Evolutionary conservation across 2,329 filamentous ascomycete species (phyloP), one percentile per base, ranked within the genome.

Genomic region (Phialemoniopsis sp.): DNA sequence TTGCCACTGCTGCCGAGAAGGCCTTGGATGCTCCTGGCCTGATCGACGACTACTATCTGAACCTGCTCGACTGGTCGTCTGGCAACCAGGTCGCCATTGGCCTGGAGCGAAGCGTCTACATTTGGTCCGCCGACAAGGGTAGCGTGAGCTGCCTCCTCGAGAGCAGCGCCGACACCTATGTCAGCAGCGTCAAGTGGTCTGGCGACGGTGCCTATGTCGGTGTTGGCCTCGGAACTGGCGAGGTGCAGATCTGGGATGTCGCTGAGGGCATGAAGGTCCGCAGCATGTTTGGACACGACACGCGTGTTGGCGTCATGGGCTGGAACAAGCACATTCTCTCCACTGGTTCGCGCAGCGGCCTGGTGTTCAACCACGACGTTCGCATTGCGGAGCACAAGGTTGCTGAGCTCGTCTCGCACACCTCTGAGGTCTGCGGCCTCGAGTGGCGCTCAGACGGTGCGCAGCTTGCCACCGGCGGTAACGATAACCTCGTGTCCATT

Each of bases 161-260:
- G 70, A 89, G 88, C 36, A 78, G 80, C 41, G 73, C 87, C 15
- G 93, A 98, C 62, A 97, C 91, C 15, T 97, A 98, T 60, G 82
- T 98, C 56, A 94, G 90, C 70, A 96, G 90, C 50, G 91, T 98
- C 57, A 97, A 97, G 72, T 98, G 93, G 93, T 96, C 90, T 46
- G 89, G 87, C 37, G 93, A 98, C 57, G 93, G 93, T 44, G 90
- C 91, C 26, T 97, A 98, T 59, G 90, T 98, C 49, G 85, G 90
- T 48, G 90, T 97, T 51, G 93, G 93, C 45, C 85, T 98, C 37
- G 91, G 90, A 45, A 89, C 89, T 29, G 93, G 93, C 44, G 93
- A 98, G 64, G 89, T 98, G 29, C 93, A 98, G 70, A 98, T 98
- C 68, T 98, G 93, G 91, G 93, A 97, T 56, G 91, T 96, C 19